These are phyloP conservation scores for Candida xiaguanensis DNA, from an alignment of 805 yeast species.

Conservation along the genomic window DNA sequence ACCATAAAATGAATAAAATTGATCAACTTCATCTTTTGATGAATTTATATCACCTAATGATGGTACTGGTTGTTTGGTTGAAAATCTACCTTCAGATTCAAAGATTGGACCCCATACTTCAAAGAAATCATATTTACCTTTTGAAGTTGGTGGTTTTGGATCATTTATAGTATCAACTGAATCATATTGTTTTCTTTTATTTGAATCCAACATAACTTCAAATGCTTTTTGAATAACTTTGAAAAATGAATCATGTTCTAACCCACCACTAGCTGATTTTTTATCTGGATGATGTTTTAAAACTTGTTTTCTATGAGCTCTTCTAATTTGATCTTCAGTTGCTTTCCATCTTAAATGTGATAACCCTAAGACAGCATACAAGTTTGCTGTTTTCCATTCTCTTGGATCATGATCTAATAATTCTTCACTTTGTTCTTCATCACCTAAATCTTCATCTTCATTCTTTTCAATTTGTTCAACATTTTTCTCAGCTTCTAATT, in stretches of 20 bases:
- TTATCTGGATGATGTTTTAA: conserved; percentile 98
- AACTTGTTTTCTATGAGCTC: conserved; percentile 96
- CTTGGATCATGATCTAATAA: conserved; percentile 89
- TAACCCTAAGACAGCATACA: conserved; percentile 93
- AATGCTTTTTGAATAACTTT: conserved; percentile 96
- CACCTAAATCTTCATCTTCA: conserved; percentile 62
- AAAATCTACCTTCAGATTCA: conserved; percentile 86
- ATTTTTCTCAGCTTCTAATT: conserved; percentile 85
- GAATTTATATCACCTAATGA: conserved; percentile 63
- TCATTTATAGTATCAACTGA: conserved; percentile 90
- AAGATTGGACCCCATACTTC: conserved; percentile 93
- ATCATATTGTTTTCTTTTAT: conserved; percentile 89
- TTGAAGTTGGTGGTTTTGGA: conserved; percentile 71
- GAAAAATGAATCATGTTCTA: conserved; percentile 94
- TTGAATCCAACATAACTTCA: conserved; percentile 82
- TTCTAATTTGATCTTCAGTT: conserved; percentile 86
- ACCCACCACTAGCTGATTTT: conserved; percentile 85
- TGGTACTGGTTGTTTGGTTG: conserved; percentile 89
- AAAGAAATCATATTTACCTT: conserved; percentile 73
- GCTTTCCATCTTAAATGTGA: conserved; percentile 89
- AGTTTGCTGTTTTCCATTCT: conserved; percentile 96
- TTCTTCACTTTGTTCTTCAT: conserved; percentile 66
- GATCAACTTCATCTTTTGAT: conserved; percentile 79
- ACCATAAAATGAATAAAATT: conserved; percentile 89
- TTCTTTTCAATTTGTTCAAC: conserved; percentile 67